Base-by-base conservation (phyloP, 2,329 filamentous ascomycete species). In the Sporothrix schenckii region DNA sequence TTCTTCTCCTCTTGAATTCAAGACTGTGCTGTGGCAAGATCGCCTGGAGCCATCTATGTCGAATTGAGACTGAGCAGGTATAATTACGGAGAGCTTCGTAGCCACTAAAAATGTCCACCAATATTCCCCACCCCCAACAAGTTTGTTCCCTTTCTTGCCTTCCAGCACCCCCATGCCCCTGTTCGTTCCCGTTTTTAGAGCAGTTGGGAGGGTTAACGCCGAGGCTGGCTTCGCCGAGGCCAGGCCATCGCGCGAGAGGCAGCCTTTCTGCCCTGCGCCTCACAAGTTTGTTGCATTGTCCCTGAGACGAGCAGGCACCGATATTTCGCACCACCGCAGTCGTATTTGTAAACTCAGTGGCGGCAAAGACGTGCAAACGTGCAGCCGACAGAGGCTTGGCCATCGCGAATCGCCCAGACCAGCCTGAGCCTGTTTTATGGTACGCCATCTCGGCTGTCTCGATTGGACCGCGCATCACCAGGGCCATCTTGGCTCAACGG, bases 291-390 rank as follows among this genome's bases (percentile, higher is more conserved):
- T 50, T n/a, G 16, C 19, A 34, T 11, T 44, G 30, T 49, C 27
- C 27, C 14, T 53, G 39, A 16, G 63, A 49, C 27, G 61, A 65
- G 61, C 47, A 66, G 63, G 63, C 63, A 52, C 47, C 63, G 63
- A 66, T 39, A 66, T 66, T 52, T 65, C 44, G 34, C 34, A 6
- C 7, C 34, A 1, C 34, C 5, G 27, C 27, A 30, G 27, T 30
- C 27, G 27, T 30, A 30, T 30, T 24, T 24, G 6, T 34, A 4
- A 34, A 34, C 30, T 34, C 30, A 6, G 30, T 34, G 30, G 34
- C 34, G 34, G 7, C 34, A 34, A 34, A 34, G 34, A 34, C 5
- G 34, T 9, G 34, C 34, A 34, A 34, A 7, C 4, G 34, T 7
- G 14, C 41, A 13, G n/a, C 10, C 19, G 54, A 4, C 54, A 39